Conservation (phyloP, 1,284 basidiomycete species). For the Peniophora sp. region DNA sequence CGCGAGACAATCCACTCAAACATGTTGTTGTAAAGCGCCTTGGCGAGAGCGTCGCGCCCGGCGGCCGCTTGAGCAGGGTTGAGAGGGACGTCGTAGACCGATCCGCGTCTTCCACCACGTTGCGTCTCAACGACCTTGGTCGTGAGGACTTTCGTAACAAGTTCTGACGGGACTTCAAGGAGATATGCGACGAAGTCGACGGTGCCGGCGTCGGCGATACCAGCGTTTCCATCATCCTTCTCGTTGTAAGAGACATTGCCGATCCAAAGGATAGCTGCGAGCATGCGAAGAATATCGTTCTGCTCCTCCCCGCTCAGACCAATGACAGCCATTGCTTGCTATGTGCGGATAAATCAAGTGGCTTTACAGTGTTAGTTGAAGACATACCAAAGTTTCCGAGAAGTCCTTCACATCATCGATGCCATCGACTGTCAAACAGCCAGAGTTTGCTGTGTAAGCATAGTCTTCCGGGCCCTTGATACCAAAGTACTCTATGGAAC, state of each 20-base stretch:
- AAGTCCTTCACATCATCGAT: conserved; percentile 91
- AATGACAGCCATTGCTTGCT: conserved; percentile 77
- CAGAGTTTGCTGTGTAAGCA: conserved; percentile 86
- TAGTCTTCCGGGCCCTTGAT: conserved; percentile 97
- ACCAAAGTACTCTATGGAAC: conserved; percentile 75
- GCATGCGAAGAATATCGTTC: conserved; percentile 87
- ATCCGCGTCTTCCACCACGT: conserved; percentile 86
- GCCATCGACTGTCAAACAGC: conserved; percentile 86
- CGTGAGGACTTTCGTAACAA: conserved; percentile 84
- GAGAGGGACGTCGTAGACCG: conserved; percentile 93
- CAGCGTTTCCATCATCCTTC: conserved; percentile 84
- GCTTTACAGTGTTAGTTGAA: conserved; percentile 5
- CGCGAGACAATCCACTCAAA: conserved; percentile 99
- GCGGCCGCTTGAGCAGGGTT: conserved; percentile 89
- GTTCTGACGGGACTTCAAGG: conserved; percentile 77
- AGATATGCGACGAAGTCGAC: conserved; percentile 94
- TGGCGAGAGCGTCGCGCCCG: conserved; percentile 88
- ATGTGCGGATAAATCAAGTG: conserved; percentile 42
- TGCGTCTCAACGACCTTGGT: conserved; percentile 89
- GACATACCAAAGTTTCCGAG: conserved; percentile 74
- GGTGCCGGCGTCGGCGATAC: conserved; percentile 79
- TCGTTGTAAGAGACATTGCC: conserved; percentile 92
- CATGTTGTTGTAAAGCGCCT: conserved; percentile 97
- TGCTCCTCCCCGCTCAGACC: conserved; percentile 84
- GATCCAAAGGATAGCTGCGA: conserved; percentile 92